These are phyloP conservation scores for Malassezia furfur DNA, from an alignment of 1,284 basidiomycete genomes.

Conservation along the genomic window DNA sequence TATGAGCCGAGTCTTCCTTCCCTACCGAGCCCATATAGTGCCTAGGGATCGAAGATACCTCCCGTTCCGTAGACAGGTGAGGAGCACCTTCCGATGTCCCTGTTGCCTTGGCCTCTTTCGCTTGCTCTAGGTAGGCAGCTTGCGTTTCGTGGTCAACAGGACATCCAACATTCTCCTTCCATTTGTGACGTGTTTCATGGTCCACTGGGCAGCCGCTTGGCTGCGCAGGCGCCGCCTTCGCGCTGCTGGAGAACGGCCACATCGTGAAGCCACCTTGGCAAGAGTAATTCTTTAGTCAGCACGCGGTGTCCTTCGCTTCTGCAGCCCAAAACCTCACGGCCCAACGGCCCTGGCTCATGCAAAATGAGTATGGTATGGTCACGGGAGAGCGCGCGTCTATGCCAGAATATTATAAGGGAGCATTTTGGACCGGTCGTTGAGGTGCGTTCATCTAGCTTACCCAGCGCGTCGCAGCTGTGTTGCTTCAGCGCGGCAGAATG, in stretches of 20 bases:
- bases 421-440: slow-evolving; percentile 70
- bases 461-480: slow-evolving; percentile 60
- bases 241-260: slow-evolving; percentile 15
- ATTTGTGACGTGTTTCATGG: slow-evolving; percentile 50
- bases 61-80: slow-evolving; percentile 57
- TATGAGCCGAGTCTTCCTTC: slow-evolving; percentile 5
- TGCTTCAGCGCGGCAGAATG: slow-evolving; percentile 76
- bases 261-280: not conserved
- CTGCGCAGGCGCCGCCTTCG: not conserved
- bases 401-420: slow-evolving; percentile 63
- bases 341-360: not conserved
- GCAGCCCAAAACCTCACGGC: not conserved
- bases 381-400: slow-evolving; percentile 52
- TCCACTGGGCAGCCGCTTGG: slow-evolving; percentile 59
- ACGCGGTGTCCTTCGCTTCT: not conserved
- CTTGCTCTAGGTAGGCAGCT: slow-evolving; percentile 18
- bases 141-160: slow-evolving; percentile 58
- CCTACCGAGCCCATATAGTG: slow-evolving; percentile 18
- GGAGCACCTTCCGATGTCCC: not conserved
- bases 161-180: slow-evolving; percentile 52
- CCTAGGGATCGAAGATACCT: slow-evolving; percentile 79
- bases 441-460: slow-evolving; percentile 51
- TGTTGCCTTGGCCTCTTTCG: not conserved
- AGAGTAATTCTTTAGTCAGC: not conserved
- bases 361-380: slow-evolving; percentile 23